Conservation (phyloP, 1,284 basidiomycete species). For the Melampsora larici-populina region DNA sequence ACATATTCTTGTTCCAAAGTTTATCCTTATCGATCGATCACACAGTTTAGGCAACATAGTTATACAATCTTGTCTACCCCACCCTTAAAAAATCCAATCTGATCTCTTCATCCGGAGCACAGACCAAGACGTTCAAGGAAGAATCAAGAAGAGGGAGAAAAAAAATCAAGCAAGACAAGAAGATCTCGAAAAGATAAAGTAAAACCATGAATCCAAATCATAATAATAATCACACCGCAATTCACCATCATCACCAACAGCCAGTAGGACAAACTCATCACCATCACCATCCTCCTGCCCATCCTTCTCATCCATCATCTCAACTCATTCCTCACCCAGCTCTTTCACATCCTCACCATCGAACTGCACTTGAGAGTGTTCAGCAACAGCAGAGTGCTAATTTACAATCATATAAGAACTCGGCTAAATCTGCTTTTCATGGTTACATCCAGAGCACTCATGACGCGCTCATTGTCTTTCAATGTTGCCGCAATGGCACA, state of each 20-base stretch:
- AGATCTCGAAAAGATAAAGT: no score
- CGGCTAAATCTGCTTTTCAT: slow-evolving; percentile 47
- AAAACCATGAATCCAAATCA: slow-evolving; percentile 37
- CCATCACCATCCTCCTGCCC: slow-evolving; percentile 1
- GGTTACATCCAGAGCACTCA: slow-evolving; percentile 87
- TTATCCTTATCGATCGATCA: no score
- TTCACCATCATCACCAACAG: slow-evolving; percentile 1
- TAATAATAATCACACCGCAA: slow-evolving; percentile 27
- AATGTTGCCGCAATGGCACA: slow-evolving; percentile 81
- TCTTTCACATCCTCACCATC: not conserved
- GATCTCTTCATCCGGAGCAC: no score
- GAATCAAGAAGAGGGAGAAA: no score
- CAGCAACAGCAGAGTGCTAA: slow-evolving; percentile 24
- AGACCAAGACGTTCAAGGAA: no score
- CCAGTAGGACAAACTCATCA: not conserved
- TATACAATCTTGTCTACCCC: no score
- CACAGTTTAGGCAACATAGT: no score
- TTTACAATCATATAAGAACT: slow-evolving; percentile 34
- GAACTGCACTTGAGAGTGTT: not conserved
- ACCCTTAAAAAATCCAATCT: no score
- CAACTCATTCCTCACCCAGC: not conserved
- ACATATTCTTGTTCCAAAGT: no score
- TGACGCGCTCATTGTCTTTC: slow-evolving; percentile 91
- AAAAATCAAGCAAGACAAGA: no score
- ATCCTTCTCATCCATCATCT: not conserved